phyloP scores from a whole-genome alignment of 2,329 filamentous ascomycete species.

The Aureobasidium sp. region DNA sequence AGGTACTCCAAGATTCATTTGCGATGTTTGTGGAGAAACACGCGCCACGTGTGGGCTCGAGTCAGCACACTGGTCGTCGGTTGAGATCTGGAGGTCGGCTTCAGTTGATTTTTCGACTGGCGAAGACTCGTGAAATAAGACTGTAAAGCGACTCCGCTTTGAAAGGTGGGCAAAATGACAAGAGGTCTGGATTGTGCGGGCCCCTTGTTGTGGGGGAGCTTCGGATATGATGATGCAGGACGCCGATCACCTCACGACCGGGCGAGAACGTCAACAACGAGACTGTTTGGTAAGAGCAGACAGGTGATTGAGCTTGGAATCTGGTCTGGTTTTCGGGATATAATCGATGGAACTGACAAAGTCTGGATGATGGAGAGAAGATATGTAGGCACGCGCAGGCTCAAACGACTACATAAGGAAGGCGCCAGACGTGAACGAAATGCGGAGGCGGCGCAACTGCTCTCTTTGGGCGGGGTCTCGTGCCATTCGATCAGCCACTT shows the following conservation, averaged over 20 bases:
- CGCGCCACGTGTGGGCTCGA: neutral
- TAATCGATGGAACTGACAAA: neutral
- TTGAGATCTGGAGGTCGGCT: neutral
- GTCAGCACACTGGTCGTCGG: neutral
- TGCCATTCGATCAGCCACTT: conserved; percentile 10
- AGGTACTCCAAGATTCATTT: conserved; percentile 1
- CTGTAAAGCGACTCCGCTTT: conserved; percentile 12
- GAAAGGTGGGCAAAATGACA: conserved; percentile 8
- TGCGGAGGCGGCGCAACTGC: conserved; percentile 10
- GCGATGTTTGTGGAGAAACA: conserved; percentile 1
- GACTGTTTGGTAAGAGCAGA: neutral
- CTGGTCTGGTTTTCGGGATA: neutral
- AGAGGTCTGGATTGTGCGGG: conserved; percentile 15
- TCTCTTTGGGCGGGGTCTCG: conserved; percentile 11
- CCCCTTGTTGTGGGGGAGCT: conserved; percentile 13
- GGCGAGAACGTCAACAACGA: neutral
- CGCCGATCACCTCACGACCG: conserved; percentile 11
- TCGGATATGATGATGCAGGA: conserved; percentile 9
- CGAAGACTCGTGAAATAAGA: conserved; percentile 1
- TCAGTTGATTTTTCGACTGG: neutral
- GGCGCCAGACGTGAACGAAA: conserved; percentile 13
- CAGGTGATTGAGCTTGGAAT: neutral
- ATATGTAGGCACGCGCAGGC: conserved; percentile 3
- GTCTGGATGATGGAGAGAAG: neutral
- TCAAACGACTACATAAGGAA: neutral